phyloP scores from a whole-genome alignment of 352 stramenopile genomes.

The Globisporangium apiculatum region DNA sequence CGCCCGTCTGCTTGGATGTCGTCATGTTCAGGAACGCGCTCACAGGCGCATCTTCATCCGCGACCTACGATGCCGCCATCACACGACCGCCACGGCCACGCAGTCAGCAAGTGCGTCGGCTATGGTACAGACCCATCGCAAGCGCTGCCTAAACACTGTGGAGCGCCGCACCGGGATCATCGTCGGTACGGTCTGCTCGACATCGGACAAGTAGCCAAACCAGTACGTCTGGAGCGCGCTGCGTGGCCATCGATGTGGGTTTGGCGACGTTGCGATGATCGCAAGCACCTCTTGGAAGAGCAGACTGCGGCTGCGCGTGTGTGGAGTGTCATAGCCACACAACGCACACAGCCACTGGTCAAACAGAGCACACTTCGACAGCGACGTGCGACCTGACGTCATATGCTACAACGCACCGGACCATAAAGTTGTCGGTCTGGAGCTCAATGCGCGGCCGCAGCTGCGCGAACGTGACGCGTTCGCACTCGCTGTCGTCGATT shows the following conservation, averaged over 20 bases:
- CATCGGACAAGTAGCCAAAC: constrained; percentile 54
- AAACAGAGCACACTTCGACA: no score
- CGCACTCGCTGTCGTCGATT: constrained; percentile 50
- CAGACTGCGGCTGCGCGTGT: constrained; percentile 29
- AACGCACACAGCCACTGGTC: no score
- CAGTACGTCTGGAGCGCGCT: constrained; percentile 72
- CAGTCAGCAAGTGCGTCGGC: background rate
- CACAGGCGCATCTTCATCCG: constrained; percentile 44
- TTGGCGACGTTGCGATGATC: constrained; percentile 47
- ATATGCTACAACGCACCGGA: constrained; percentile 19
- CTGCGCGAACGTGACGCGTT: constrained; percentile 51
- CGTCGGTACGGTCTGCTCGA: constrained; percentile 27
- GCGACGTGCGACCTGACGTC: background rate
- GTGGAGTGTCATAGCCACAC: background rate
- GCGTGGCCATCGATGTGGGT: constrained; percentile 54
- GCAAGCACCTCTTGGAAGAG: constrained; percentile 76
- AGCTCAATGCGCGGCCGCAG: constrained; percentile 63
- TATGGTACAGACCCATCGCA: no score
- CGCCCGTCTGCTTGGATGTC: constrained; percentile 57
- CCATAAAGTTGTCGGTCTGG: constrained; percentile 51
- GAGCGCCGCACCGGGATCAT: constrained; percentile 30
- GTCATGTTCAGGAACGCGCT: constrained; percentile 60
- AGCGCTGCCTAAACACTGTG: no score
- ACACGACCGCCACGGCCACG: background rate
- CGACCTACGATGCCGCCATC: background rate